Base-by-base conservation (phyloP, 352 stramenopile genomes). In the Pythium rhizo-oryzae region DNA sequence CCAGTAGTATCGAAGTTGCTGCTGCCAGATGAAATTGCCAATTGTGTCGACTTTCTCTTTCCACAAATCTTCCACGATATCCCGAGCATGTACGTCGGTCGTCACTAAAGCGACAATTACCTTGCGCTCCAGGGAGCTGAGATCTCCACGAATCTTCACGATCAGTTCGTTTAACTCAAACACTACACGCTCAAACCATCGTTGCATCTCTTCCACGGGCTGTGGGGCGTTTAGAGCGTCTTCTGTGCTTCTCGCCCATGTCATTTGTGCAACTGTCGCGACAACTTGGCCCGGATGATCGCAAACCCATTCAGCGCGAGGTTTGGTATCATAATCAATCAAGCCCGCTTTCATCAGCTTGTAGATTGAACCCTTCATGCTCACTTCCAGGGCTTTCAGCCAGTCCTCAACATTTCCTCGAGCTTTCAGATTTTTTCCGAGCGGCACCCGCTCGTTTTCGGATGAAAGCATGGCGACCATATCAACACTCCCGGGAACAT, bases 1-100 rank as follows among this genome's bases (percentile, higher is more conserved):
- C 93, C 93, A 98, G 72, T 98, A 98, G 72, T 98, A 98, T 1
- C 93, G 87, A 35, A 98, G 77, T 65, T 99, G 96, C 69, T 97
- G 91, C 74, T 97, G 89, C 96, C 96, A 99, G 46, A 96, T 96
- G 62, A 98, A 99, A 53, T 98, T 96, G 16, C 82, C 77, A 7
- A 95, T 74, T 0, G 78, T 72, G 19, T 86, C 79, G 8, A 94
- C 85, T 51, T 81, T 81, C 21, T 92, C 82, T 15, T 79, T 79
- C 78, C 77, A 91, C 13, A 96, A 55, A 57, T 72, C 79, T 59
- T 93, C 85, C 9, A 95, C 80, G 35, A 98, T 97, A 58, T 98
- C 93, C 18, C 92, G 78, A 7, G 91, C 92, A 62, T 98, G 92
- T 0, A 98, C 91, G 51, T 98, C 91, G 0, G 91, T 97, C 0